Conservation (phyloP, 2,329 filamentous ascomycete genomes). For the Trichoderma polysporum region DNA sequence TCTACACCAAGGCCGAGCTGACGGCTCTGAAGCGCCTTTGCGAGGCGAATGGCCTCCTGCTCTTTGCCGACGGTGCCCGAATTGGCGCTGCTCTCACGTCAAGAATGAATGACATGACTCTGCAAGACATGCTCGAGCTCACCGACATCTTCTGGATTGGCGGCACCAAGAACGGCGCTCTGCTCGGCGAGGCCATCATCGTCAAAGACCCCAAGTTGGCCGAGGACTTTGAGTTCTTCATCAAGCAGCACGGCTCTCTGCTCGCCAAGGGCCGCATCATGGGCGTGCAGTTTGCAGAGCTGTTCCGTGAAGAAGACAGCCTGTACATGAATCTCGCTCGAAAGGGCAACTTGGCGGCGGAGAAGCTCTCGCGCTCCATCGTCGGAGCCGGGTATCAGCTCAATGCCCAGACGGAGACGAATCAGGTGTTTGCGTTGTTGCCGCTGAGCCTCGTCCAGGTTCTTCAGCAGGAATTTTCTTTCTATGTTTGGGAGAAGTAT, state of each 20-base stretch:
- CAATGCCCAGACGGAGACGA: conserved; percentile 48
- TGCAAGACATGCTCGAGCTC: conserved; percentile 45
- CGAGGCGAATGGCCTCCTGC: conserved; percentile 40
- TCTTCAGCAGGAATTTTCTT: conserved; percentile 45
- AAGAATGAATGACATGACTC: conserved; percentile 42
- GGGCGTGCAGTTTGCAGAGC: conserved; percentile 50
- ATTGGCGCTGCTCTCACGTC: conserved; percentile 46
- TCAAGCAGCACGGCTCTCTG: conserved; percentile 52
- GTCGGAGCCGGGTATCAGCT: conserved; percentile 42
- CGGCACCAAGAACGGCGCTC: conserved; percentile 51
- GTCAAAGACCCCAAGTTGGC: conserved; percentile 44
- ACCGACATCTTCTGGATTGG: conserved; percentile 57
- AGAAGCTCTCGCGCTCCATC: conserved; percentile 45
- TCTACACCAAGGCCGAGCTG: conserved; percentile 47
- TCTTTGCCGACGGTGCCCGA: conserved; percentile 50
- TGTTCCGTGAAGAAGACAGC: conserved; percentile 41
- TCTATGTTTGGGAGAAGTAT: conserved; percentile 49
- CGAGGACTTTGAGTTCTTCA: conserved; percentile 49
- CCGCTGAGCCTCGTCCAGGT: conserved; percentile 39
- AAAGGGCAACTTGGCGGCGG: conserved; percentile 45
- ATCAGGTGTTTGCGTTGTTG: conserved; percentile 51
- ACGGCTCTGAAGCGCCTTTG: conserved; percentile 43
- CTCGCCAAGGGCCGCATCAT: conserved; percentile 51
- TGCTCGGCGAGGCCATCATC: conserved; percentile 52
- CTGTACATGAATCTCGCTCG: conserved; percentile 48